Evolutionary conservation across 2,329 filamentous ascomycete genomes (phyloP), one percentile per base, ranked within the genome.

Genomic region (Aspergillus awamori): DNA sequence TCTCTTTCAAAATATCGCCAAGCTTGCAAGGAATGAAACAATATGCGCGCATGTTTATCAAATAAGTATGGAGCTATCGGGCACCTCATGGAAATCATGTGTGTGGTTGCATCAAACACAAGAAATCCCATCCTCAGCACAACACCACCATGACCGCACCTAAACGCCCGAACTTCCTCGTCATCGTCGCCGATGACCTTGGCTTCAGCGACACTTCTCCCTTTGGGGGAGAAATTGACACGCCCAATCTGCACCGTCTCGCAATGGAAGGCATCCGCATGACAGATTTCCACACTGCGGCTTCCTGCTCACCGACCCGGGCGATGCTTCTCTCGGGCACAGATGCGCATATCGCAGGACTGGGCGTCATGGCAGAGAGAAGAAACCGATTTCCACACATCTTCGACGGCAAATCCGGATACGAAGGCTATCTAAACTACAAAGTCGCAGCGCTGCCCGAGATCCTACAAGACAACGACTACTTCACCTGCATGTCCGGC

Each of bases 211-310:
- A 86, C 65, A 75, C 83, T 11, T 79, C 79, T n/a, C 80, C 79
- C 63, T 86, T 83, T 66, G 84, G 84, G 38, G 77, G 80, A 54
- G 83, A 86, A 69, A 86, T 86, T 63, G 74, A 79, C 28, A 86
- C 84, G 0, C 84, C 84, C 0, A 82, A 83, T 64, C 74, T 86
- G 30, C 81, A 85, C 70, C 80, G 78, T 38, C 69, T 84, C 1
- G 57, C 57, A 1, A 26, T 22, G 17, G 70, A 76, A 59, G 79
- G 84, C 48, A 71, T 86, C 15, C 80, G 84, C 5, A 83, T 86
- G 69, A 86, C 83, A 1, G 81, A 86, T 67, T 87, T 84, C 70
- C 85, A 87, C 67, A 81, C 84, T 1, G 85, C 86, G 0, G 81
- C 84, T 1, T 85, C 85, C 38, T 87, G 85, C 71, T 86, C 84